Conservation (phyloP, 306 rosid species). For the Sechiopsis laciniata region DNA sequence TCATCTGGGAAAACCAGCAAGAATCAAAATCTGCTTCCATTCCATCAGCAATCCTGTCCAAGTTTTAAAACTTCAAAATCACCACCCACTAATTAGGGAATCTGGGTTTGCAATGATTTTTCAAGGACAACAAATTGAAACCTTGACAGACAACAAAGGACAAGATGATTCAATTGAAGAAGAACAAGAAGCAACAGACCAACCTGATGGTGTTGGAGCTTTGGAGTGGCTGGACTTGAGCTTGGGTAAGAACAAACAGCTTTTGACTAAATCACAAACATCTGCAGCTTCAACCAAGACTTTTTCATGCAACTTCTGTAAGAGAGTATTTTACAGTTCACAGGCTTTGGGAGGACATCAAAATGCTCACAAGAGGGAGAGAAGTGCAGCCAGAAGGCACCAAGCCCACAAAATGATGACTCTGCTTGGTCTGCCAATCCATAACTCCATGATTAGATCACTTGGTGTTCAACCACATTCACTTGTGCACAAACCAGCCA, state of each 20-base stretch:
- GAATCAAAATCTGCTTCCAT: not conserved
- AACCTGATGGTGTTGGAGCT: conserved; percentile 32
- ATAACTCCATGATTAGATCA: conserved; percentile 43
- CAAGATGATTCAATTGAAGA: conserved; percentile 34
- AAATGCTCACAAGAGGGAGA: conserved; percentile 91
- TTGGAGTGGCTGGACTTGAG: conserved; percentile 75
- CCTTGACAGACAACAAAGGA: conserved; percentile 21
- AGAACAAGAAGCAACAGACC: conserved; percentile 28
- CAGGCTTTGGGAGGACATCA: conserved; percentile 98
- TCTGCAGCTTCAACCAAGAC: conserved; percentile 41
- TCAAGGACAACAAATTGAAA: conserved; percentile 25
- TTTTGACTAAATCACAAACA: conserved; percentile 42
- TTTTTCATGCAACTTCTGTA: conserved; percentile 93
- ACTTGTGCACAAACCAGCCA: conserved; percentile 57
- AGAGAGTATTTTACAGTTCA: conserved; percentile 83
- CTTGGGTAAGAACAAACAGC: conserved; percentile 45
- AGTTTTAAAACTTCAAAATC: not conserved
- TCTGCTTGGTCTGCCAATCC: conserved; percentile 50
- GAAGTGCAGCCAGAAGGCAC: conserved; percentile 85
- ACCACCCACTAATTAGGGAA: conserved; percentile 25
- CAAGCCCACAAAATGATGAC: conserved; percentile 70
- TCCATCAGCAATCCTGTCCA: conserved; percentile 4
- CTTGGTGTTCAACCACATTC: conserved; percentile 80
- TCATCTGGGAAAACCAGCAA: not conserved
- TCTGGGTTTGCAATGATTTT: conserved; percentile 19